Evolutionary conservation across 75 land plant species (phyloP).

Genomic region (Cunninghamia lanceolata): DNA sequence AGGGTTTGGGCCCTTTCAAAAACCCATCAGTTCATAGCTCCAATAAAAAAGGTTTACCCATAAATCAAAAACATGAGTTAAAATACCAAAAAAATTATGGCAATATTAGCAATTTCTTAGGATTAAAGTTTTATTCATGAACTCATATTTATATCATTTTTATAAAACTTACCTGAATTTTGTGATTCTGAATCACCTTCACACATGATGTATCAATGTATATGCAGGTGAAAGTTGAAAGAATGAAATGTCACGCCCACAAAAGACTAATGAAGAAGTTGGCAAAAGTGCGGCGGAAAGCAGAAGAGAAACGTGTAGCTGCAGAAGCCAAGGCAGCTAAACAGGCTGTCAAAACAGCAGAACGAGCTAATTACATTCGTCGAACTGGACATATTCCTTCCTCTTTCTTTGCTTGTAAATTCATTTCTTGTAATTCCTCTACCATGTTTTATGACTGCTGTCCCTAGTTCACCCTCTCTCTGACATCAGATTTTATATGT

Average conservation of each 20-base stretch:
- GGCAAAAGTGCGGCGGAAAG: conserved; percentile 63
- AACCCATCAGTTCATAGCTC: too few species aligned
- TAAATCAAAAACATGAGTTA: too few species aligned
- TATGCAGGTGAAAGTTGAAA: conserved; percentile 82
- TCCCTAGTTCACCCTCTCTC: not conserved
- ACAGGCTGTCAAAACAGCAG: conserved; percentile 67
- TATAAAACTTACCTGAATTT: not conserved
- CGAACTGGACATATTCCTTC: conserved; percentile 86
- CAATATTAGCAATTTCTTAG: not conserved
- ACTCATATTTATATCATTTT: not conserved
- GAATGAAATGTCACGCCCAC: conserved; percentile 70
- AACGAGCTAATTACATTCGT: conserved; percentile 76
- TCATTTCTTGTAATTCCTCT: conserved; percentile 56
- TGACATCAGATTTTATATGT: not conserved
- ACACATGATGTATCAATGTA: not conserved
- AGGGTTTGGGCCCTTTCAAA: too few species aligned
- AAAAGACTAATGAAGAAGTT: conserved; percentile 81
- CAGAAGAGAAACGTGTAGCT: conserved; percentile 82
- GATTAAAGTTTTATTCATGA: not conserved
- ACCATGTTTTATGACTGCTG: conserved; percentile 28
- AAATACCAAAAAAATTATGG: not conserved
- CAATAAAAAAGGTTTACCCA: too few species aligned
- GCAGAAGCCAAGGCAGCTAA: conserved; percentile 83
- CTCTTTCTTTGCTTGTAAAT: conserved; percentile 49
- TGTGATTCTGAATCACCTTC: not conserved